Evolutionary conservation across 2,329 filamentous ascomycete species (phyloP), one percentile per base, ranked within the genome.

Genomic region (Fusarium goolgardi): DNA sequence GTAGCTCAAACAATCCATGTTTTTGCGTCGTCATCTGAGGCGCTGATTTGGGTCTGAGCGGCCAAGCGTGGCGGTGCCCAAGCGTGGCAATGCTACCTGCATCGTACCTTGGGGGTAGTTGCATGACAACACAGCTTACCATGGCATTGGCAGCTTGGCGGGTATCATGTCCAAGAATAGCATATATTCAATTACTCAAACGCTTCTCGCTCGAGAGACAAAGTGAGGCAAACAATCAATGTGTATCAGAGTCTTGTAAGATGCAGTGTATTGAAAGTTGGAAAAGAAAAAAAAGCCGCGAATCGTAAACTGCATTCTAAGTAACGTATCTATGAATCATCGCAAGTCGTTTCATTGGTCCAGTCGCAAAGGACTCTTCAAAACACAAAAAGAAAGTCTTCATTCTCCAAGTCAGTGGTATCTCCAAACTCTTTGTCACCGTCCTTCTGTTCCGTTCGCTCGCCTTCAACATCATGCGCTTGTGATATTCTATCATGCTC

Each of bases 341-440:
- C 43, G n/a, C 43, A n/a, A 32, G 7, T 31, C 43, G 20, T 31
- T 34, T 15, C 50, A 21, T 31, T 16, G 23, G 54, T 35, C 20
- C 34, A 18, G 25, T 16, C 5, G n/a, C 21, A 29, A 16, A 40
- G 16, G 20, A 18, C 39, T 40, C 13, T 47, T 75, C 56, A 79
- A 59, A 76, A 87, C 4, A 89, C 81, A 75, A 86, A 90, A 9
- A 89, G 81, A 70, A 90, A 90, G 63, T 90, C 87, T 71, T 90
- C 87, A 64, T 90, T 90, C 76, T 85, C 79, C 70, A 86, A 75
- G 73, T 90, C 87, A 18, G 86, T 89, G 20, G 85, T 76, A 72
- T 91, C 88, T 10, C 69, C 73, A 71, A 78, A 78, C 9, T 75
- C 72, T 54, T 76, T 78, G 43, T 66, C 71, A 2, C 54, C 64